Evolutionary conservation across 306 rosid genomes (phyloP), one percentile per base, ranked within the genome.

Genomic region (Medicago arabica): DNA sequence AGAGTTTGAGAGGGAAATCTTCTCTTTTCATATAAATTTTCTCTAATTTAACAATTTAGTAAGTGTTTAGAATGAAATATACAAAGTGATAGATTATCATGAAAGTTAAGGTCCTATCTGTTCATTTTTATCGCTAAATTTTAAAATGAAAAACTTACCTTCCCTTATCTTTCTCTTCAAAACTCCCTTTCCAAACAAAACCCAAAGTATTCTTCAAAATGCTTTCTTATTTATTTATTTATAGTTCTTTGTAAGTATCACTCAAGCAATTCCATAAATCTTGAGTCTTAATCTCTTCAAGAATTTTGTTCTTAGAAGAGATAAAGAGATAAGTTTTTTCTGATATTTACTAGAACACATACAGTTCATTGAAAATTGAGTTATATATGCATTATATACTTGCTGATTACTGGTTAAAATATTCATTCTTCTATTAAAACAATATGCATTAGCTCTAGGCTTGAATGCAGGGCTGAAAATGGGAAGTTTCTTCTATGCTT

Each of bases 381-480:
- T 15, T 54, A 76, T 67, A 13, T 44, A 44, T 40, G 70, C 72
- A 23, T 67, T 50, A 25, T 60, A 39, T 39, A 49, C 76, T 12
- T 55, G 60, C 31, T 57, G 31, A 44, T 75, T 63, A 23, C 15
- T n/a, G 15, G 46, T 76, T n/a, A 65, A 39, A n/a, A 66, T 66
- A 44, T 63, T 8, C 8, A 46, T 16, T 71, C 55, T 76, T 40
- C 8, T 53, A 12, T 12, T 2, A 3, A 64, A 38, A 44, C 36
- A 15, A 11, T 11, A 15, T 51, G 13, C 55, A 31, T 67, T 67
- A 17, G 34, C 51, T 51, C 44, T 66, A 47, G 72, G 40, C 62
- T 58, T 19, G 34, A 19, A 13, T 78, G 57, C 75, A 55, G 31
- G 50, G 47, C 74, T 64, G 72, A 70, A 67, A 63, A 64, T 28